Base-by-base conservation (phyloP, 257 asterid species). In the Primulina huaijiensis region DNA sequence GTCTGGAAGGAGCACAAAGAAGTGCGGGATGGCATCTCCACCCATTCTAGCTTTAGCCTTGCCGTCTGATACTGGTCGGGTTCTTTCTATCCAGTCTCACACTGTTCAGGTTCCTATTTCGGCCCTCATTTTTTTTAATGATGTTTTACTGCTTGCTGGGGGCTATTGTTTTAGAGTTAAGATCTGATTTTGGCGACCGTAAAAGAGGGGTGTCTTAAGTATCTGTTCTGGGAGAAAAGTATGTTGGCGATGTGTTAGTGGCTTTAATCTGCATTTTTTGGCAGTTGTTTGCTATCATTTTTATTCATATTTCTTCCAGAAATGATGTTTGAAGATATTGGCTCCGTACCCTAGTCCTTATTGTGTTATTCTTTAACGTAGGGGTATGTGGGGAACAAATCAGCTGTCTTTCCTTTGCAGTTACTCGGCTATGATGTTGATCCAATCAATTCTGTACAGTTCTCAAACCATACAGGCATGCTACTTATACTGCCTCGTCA, bases 391-490 rank as follows among this genome's bases (percentile, higher is more conserved):
- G 99, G 99, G 76, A 94, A 94, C 82, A 94, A 91, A 77, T 91
- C 99, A 67, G 97, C 99, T 21, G 99, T 94, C 61, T 94, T 94
- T 71, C 97, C 99, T 62, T 89, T 94, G 38, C 99, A 94, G 73
- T 80, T 94, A 79, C 88, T 94, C 21, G 99, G 99, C 72, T 94
- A 84, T 71, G 99, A 94, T 46, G 99, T 91, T 70, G 99, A 94
- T 77, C 97, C 95, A 17, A 88, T 94, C 75, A 92, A 94, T 77
- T 94, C 99, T 27, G 99, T 94, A 17, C 98, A 94, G 80, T 94
- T 94, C 86, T 94, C 99, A 31, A 94, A 94, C 83, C 97, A 94
- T 85, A 94, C 99, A 85, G 99, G 99, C 89, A 91, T 91, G 91
- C 85, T 78, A 84, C 85, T 89, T 82, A 70, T 72, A 70, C 72